phyloP scores from a whole-genome alignment of 2,329 filamentous ascomycete genomes.

The Penicillium sclerotigenum region DNA sequence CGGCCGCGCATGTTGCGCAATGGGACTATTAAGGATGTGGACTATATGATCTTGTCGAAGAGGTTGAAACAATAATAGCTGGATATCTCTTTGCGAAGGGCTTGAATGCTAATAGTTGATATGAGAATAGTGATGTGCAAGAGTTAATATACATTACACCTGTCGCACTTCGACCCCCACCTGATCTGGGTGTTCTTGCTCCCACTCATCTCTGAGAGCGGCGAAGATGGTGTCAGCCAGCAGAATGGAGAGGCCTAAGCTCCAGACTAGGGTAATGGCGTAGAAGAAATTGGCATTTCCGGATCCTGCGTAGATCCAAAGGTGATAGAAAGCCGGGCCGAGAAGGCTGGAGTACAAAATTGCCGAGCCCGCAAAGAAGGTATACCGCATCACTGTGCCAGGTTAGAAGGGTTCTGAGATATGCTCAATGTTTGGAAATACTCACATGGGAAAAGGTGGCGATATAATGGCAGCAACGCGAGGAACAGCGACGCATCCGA shows the following conservation, averaged over 20 bases:
- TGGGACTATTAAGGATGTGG: conserved; percentile 48
- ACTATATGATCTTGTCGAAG: conserved; percentile 56
- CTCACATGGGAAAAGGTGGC: conserved; percentile 82
- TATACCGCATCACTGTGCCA: conserved; percentile 76
- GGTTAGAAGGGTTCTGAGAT: conserved; percentile 26
- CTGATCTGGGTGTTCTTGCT: conserved; percentile 85
- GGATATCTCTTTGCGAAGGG: neutral
- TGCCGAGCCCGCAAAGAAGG: conserved; percentile 78
- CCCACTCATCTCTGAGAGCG: conserved; percentile 86
- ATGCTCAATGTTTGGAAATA: conserved; percentile 12
- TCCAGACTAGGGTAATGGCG: conserved; percentile 98
- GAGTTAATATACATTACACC: conserved; percentile 55
- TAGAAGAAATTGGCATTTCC: conserved; percentile 99
- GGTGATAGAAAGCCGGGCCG: conserved; percentile 90
- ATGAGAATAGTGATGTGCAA: neutral
- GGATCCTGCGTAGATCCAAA: conserved; percentile 97
- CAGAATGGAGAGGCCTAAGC: conserved; percentile 78
- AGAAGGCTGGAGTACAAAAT: conserved; percentile 85
- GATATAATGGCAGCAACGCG: conserved; percentile 75
- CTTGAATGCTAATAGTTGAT: neutral
- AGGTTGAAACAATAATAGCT: conserved; percentile 20
- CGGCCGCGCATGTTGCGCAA: conserved; percentile 48
- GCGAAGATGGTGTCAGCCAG: conserved; percentile 87
- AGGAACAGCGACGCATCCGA: conserved; percentile 86
- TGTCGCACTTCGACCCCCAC: conserved; percentile 82